phyloP scores from a whole-genome alignment of 345 rosid species.

The Citrus unshiu region DNA sequence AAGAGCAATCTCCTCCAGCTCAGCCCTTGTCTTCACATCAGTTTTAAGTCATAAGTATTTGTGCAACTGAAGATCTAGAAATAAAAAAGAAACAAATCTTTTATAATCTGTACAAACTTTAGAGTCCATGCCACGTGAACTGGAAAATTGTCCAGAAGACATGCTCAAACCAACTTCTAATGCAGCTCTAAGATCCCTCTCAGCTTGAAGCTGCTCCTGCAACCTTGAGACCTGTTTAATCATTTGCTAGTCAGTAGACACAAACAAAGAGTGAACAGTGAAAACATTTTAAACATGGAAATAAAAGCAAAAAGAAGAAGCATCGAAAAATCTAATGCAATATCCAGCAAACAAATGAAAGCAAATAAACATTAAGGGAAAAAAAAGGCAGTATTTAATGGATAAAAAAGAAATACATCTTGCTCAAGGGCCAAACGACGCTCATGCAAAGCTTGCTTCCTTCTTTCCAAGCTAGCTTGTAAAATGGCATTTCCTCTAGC shows the following conservation, averaged over 20 bases:
- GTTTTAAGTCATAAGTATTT: slow-evolving; percentile 28
- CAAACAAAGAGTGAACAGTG: not conserved
- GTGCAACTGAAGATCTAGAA: not conserved
- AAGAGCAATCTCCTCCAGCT: slow-evolving; percentile 99
- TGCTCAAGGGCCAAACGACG: slow-evolving; percentile 97
- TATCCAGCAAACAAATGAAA: slow-evolving; percentile 7
- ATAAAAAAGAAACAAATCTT: slow-evolving; percentile 6
- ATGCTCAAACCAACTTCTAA: slow-evolving; percentile 98
- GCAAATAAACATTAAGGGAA: not conserved
- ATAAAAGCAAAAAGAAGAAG: not conserved
- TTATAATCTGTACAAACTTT: slow-evolving; percentile 51
- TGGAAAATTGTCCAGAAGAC: slow-evolving; percentile 84
- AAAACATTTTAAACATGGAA: not conserved
- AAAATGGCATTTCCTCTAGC: slow-evolving; percentile 97
- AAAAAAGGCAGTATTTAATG: slow-evolving; percentile 12
- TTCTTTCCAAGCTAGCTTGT: slow-evolving; percentile 95
- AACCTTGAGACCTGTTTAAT: slow-evolving; percentile 74
- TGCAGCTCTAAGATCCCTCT: slow-evolving; percentile 97
- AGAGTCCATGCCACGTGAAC: slow-evolving; percentile 89
- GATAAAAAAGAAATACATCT: slow-evolving; percentile 60
- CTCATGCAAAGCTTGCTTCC: slow-evolving; percentile 99
- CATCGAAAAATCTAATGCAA: not conserved
- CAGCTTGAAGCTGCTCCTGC: slow-evolving; percentile 99
- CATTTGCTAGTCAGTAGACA: slow-evolving; percentile 22
- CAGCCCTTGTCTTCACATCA: slow-evolving; percentile 89